These are phyloP conservation scores for Helotiales sp. DNA, from an alignment of 2,329 filamentous ascomycete genomes.

Conservation along the genomic window DNA sequence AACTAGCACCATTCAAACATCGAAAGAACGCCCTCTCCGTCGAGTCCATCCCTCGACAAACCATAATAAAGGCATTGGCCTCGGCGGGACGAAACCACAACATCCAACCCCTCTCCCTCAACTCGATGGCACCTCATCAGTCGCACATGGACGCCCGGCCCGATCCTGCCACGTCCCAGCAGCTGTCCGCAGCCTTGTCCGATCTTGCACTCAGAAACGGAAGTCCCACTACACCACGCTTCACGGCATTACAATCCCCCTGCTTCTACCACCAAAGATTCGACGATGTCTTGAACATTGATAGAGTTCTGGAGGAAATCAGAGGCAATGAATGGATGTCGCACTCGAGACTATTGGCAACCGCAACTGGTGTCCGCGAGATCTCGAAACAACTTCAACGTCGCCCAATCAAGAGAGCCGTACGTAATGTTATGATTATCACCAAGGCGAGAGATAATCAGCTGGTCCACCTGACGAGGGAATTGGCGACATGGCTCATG, in stretches of 20 bases:
- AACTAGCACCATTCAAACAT: constrained; percentile 24
- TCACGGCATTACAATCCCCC: constrained; percentile 79
- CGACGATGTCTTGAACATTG: constrained; percentile 92
- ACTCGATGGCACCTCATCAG: constrained; percentile 56
- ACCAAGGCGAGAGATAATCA: constrained; percentile 97
- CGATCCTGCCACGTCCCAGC: constrained; percentile 47
- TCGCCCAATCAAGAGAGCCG: constrained; percentile 85
- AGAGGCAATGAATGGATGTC: constrained; percentile 86
- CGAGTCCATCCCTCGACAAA: constrained; percentile 66
- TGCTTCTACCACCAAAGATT: constrained; percentile 99
- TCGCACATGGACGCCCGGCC: constrained; percentile 27
- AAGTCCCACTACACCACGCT: constrained; percentile 41
- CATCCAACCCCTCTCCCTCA: constrained; percentile 47
- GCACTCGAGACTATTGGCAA: constrained; percentile 91
- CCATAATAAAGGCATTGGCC: constrained; percentile 78
- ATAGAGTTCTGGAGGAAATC: constrained; percentile 93
- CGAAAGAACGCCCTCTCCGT: constrained; percentile 37
- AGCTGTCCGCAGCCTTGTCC: constrained; percentile 60
- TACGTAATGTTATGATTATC: constrained; percentile 95
- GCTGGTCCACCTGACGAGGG: constrained; percentile 83
- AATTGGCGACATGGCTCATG: constrained; percentile 85
- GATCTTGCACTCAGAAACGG: constrained; percentile 43
- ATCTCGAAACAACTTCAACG: constrained; percentile 94
- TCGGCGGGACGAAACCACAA: constrained; percentile 62
- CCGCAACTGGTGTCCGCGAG: constrained; percentile 90